Conservation (phyloP, 192 early-diverging fungal genomes). For the Backusella morwellensis region DNA sequence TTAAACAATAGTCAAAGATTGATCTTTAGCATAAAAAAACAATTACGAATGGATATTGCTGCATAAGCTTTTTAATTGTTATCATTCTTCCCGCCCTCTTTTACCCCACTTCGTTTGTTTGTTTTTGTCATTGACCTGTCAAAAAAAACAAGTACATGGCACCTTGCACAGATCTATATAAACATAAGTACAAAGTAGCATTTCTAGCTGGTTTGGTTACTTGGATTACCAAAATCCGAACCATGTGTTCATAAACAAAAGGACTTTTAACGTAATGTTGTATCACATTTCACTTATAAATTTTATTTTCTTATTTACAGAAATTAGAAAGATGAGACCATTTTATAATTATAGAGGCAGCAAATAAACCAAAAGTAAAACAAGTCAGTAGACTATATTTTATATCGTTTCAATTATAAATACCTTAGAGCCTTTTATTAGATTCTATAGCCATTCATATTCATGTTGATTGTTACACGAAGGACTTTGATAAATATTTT, state of each 20-base stretch:
- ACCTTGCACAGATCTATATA: background rate
- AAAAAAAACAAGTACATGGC: background rate
- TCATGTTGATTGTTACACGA: background rate
- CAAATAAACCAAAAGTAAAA: background rate
- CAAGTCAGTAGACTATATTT: background rate
- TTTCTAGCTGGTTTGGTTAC: background rate
- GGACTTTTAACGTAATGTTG: background rate
- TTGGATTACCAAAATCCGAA: background rate
- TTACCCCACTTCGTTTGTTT: background rate
- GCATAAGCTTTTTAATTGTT: background rate
- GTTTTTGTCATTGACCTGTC: background rate
- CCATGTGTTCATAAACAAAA: conserved; percentile 3
- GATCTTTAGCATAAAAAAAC: background rate
- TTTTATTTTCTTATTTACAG: background rate
- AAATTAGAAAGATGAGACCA: background rate
- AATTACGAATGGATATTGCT: background rate
- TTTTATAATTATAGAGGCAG: background rate
- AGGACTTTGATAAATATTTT: background rate
- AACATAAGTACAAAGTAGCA: background rate
- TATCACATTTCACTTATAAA: background rate
- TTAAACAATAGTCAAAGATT: background rate
- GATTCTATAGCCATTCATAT: background rate
- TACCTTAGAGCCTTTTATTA: background rate
- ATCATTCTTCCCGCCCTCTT: background rate
- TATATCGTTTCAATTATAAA: background rate